A percentile compares a stretch with the other conserved stretches of the same genome.
These are phyloP conservation scores for Arthrobotrys sphaeroides DNA, from an alignment of 2,329 filamentous ascomycete species.

Conservation along the genomic window DNA sequence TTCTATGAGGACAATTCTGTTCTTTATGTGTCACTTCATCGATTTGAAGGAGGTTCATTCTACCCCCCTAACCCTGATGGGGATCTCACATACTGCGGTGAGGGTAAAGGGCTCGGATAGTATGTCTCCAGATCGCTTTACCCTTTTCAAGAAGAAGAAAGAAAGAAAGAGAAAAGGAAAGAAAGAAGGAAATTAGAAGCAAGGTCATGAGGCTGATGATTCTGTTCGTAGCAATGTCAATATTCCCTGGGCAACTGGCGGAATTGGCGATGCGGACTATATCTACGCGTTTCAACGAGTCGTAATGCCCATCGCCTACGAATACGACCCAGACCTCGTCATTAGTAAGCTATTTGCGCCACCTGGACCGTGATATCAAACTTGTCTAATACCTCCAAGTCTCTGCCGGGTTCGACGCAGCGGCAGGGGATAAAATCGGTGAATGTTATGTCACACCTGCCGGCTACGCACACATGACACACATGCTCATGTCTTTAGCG, in stretches of 20 bases:
- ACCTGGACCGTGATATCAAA: not conserved
- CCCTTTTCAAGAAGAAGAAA: too few relatives aligned
- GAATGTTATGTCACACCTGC: conserved; percentile 89
- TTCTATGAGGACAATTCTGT: conserved; percentile 96
- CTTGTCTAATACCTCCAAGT: conserved; percentile 64
- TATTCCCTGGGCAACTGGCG: conserved; percentile 73
- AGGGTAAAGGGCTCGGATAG: conserved; percentile 68
- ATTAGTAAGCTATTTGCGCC: conserved; percentile 67
- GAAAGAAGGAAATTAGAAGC: too few relatives aligned
- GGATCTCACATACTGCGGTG: conserved; percentile 70
- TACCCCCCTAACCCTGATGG: conserved; percentile 76
- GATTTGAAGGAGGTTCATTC: conserved; percentile 83
- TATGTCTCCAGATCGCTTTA: conserved; percentile 57
- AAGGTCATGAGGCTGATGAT: conserved; percentile 35
- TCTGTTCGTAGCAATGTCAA: conserved; percentile 69
- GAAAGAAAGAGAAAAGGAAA: too few relatives aligned
- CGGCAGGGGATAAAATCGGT: conserved; percentile 89
- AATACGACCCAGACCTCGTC: conserved; percentile 93
- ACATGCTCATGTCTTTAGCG: conserved; percentile 97
- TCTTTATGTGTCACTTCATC: conserved; percentile 93
- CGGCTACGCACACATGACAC: conserved; percentile 98
- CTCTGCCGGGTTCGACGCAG: conserved; percentile 94
- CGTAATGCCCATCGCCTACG: conserved; percentile 92
- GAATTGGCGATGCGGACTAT: conserved; percentile 96
- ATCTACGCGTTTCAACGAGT: conserved; percentile 95